Evolutionary conservation across 208 protist genomes (phyloP).

Genomic region (Trichomonas tenax): DNA sequence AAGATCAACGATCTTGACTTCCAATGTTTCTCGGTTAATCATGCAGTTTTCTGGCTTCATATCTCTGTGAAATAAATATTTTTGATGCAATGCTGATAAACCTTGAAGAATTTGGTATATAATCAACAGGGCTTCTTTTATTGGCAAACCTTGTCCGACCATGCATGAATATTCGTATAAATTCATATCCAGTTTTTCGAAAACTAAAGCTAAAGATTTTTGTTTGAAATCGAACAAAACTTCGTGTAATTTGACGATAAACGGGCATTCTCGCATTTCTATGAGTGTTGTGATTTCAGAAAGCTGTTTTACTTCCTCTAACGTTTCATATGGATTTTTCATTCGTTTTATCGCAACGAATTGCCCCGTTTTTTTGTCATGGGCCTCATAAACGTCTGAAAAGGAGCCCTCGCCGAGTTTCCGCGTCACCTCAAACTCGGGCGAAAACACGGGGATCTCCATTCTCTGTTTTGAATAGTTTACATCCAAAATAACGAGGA

Average conservation of each 20-base stretch:
- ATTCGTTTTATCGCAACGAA: neutral
- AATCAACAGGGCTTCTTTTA: neutral
- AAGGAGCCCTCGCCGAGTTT: constrained; percentile 3
- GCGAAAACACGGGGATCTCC: no score
- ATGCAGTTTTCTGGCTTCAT: constrained; percentile 8
- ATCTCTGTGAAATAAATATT: neutral
- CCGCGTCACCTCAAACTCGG: neutral
- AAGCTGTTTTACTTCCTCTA: neutral
- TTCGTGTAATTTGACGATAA: neutral
- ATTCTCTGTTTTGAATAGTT: neutral
- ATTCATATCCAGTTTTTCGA: neutral
- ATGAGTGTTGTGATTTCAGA: neutral
- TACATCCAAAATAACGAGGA: no score
- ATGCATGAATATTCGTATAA: neutral
- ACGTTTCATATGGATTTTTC: neutral
- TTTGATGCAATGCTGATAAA: neutral
- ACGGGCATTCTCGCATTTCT: neutral
- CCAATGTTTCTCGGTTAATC: neutral
- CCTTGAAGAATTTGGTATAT: neutral
- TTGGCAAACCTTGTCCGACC: neutral
- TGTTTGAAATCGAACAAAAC: neutral
- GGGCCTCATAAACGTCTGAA: neutral
- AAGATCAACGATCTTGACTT: neutral
- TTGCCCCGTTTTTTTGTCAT: neutral
- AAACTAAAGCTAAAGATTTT: neutral